These are phyloP conservation scores for Camellia sinensis DNA, from an alignment of 148 eudicot genomes.

Conservation along the genomic window DNA sequence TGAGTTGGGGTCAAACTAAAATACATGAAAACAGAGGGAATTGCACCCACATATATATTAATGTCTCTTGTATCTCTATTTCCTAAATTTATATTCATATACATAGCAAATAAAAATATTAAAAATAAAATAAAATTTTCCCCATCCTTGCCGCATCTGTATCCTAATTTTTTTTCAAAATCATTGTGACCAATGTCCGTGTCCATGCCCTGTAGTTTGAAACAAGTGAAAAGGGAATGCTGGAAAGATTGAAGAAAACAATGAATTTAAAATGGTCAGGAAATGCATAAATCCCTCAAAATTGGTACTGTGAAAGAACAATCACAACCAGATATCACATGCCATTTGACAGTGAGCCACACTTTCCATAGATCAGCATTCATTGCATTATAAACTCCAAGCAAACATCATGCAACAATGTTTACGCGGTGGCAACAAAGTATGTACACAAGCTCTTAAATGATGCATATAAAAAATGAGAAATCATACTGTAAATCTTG, in stretches of 20 bases:
- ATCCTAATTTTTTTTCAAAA: no score
- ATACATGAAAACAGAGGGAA: no score
- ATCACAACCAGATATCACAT: not conserved
- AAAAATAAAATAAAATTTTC: no score
- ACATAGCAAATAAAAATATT: no score
- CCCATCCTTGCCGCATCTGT: no score
- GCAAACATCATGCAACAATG: not conserved
- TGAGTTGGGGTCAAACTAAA: no score
- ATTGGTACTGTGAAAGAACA: not conserved
- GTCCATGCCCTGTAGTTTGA: no score
- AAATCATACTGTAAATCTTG: not conserved
- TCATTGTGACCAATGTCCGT: no score
- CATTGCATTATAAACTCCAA: not conserved
- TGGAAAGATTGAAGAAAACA: conserved; percentile 1
- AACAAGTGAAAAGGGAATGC: not conserved
- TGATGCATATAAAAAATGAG: not conserved
- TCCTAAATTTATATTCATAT: no score
- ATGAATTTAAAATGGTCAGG: not conserved
- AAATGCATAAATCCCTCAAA: not conserved
- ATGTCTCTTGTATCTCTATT: no score
- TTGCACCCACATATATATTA: no score
- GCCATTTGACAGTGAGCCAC: not conserved
- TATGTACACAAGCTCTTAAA: not conserved
- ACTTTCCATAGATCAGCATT: not conserved
- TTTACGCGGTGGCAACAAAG: not conserved